Conservation (phyloP, 1,139 yeast species). For the Schwanniomyces etchellsii region DNA sequence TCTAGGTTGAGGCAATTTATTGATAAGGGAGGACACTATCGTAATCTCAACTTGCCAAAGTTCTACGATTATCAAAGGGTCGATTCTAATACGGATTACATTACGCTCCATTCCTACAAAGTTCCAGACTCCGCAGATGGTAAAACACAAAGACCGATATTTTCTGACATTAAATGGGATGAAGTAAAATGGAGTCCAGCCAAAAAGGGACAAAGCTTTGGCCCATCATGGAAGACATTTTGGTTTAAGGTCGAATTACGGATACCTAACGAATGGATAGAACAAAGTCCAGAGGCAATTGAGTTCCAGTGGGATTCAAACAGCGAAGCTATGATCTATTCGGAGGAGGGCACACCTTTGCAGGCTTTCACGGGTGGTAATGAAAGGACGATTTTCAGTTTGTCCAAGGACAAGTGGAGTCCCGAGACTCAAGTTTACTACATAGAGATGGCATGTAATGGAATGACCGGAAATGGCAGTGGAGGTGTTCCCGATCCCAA, state of each 20-base stretch:
- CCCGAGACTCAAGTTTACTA: constrained; percentile 48
- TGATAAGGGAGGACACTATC: constrained; percentile 66
- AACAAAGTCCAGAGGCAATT: constrained; percentile 41
- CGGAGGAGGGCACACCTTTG: constrained; percentile 57
- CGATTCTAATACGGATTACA: constrained; percentile 35
- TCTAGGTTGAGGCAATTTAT: constrained; percentile 77
- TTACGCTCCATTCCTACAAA: constrained; percentile 50
- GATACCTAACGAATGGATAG: constrained; percentile 58
- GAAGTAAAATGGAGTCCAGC: constrained; percentile 51
- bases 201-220: constrained; percentile 70
- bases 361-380: constrained; percentile 88
- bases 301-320: constrained; percentile 82
- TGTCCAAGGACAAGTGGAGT: constrained; percentile 52
- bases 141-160: constrained; percentile 63
- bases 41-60: constrained; percentile 68
- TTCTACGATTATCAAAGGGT: constrained; percentile 63
- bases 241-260: constrained; percentile 74
- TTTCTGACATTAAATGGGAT: constrained; percentile 51
- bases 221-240: constrained; percentile 95
- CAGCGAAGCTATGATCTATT: constrained; percentile 80
- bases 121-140: constrained; percentile 53
- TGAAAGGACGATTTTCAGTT: constrained; percentile 67
- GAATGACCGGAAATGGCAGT: constrained; percentile 83
- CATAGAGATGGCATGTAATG: constrained; percentile 88
- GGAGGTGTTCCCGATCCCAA: constrained; percentile 59